Evolutionary conservation across 2,329 filamentous ascomycete genomes (phyloP).

Genomic region (Calonectria honghensis): DNA sequence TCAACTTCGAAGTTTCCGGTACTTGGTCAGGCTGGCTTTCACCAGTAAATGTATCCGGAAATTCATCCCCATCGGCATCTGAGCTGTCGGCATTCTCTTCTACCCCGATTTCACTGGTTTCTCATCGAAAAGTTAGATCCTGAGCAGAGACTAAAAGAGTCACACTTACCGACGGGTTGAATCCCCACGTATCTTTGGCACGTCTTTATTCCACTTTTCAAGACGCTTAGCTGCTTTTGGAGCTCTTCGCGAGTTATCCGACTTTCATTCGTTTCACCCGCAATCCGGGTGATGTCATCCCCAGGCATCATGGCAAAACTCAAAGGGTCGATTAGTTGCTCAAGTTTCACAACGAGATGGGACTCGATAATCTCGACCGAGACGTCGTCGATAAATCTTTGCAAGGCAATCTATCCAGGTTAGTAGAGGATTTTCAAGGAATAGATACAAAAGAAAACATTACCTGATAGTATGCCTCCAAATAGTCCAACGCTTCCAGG

Average conservation of each 20-base stretch:
- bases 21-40: not conserved
- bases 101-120: not conserved
- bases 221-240: not conserved
- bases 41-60: not conserved
- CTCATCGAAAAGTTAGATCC: not conserved
- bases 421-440: not conserved
- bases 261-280: not conserved
- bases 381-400: conserved; percentile 3
- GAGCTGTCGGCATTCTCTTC: not conserved
- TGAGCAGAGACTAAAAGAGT: not conserved
- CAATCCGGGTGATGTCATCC: not conserved
- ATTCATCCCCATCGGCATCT: not conserved
- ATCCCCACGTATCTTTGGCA: not conserved
- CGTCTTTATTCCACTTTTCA: not conserved
- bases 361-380: not conserved
- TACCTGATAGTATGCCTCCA: conserved; percentile 66
- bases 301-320: conserved; percentile 16
- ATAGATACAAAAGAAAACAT: not conserved
- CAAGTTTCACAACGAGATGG: not conserved
- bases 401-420: not conserved
- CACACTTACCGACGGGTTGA: not conserved
- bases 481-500: conserved; percentile 60
- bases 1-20: not conserved
- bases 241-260: not conserved
- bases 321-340: conserved; percentile 5